Evolutionary conservation across 2,329 filamentous ascomycete species (phyloP).

Genomic region (Fusarium chuoi): DNA sequence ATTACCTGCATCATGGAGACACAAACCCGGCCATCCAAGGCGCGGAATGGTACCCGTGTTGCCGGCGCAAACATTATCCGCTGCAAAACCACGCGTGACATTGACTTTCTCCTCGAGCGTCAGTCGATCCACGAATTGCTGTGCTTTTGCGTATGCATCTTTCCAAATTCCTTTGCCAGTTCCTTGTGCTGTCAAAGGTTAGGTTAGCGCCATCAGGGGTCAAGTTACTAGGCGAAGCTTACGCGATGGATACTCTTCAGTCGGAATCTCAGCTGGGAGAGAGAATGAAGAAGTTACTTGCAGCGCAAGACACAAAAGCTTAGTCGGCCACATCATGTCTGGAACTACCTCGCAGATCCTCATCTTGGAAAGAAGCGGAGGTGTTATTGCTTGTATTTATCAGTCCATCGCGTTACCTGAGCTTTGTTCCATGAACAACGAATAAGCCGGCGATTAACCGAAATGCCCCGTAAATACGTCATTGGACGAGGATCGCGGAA

Average conservation of each 20-base stretch:
- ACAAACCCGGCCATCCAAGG: slow-evolving; percentile 58
- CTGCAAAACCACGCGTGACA: slow-evolving; percentile 63
- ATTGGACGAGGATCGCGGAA: not conserved
- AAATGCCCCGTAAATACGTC: not conserved
- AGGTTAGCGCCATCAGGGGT: slow-evolving; percentile 20
- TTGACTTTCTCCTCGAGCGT: slow-evolving; percentile 73
- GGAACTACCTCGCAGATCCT: not conserved
- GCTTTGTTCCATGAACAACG: not conserved
- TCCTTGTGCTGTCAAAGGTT: slow-evolving; percentile 12
- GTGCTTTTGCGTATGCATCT: slow-evolving; percentile 67
- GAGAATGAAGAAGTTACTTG: slow-evolving; percentile 3
- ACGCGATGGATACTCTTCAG: slow-evolving; percentile 28
- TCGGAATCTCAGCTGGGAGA: not conserved
- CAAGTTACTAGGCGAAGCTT: not conserved
- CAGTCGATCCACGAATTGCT: slow-evolving; percentile 67
- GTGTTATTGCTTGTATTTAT: slow-evolving; percentile 8
- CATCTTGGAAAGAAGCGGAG: not conserved
- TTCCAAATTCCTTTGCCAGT: slow-evolving; percentile 58
- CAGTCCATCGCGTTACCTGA: not conserved
- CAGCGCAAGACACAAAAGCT: slow-evolving; percentile 3
- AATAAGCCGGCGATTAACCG: slow-evolving; percentile 2
- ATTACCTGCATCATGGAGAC: slow-evolving; percentile 61
- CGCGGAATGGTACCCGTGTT: slow-evolving; percentile 59
- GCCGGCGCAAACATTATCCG: slow-evolving; percentile 60
- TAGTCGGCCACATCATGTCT: slow-evolving; percentile 16